Evolutionary conservation across 345 rosid genomes (phyloP).

Genomic region (Brassica carinata): DNA sequence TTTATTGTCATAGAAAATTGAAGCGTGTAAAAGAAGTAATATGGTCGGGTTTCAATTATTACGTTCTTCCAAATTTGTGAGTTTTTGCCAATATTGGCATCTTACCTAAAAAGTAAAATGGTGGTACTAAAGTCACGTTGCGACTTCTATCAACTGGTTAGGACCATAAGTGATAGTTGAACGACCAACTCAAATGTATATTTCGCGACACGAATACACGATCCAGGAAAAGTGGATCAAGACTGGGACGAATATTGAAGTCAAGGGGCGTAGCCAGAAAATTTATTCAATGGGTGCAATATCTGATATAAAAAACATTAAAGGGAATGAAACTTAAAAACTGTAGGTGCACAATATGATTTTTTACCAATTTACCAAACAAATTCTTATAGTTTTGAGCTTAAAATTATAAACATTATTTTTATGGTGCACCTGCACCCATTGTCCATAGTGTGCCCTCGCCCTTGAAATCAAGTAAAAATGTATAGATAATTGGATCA

Average conservation of each 20-base stretch:
- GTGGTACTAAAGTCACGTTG: background rate
- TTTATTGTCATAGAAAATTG: background rate
- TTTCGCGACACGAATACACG: background rate
- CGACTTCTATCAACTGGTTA: background rate
- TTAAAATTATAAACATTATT: no score
- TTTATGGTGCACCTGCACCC: no score
- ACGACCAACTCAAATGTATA: background rate
- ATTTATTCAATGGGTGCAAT: no score
- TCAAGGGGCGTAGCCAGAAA: no score
- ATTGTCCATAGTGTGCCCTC: no score
- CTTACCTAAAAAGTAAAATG: background rate
- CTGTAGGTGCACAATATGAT: no score
- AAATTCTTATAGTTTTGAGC: no score
- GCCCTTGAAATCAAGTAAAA: background rate
- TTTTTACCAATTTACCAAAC: no score
- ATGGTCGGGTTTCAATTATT: background rate
- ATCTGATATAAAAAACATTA: no score
- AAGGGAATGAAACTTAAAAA: no score
- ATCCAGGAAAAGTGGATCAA: conserved; percentile 5
- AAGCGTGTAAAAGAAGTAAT: background rate
- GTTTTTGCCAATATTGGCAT: conserved; percentile 12
- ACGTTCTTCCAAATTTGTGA: conserved; percentile 12
- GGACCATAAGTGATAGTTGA: background rate
- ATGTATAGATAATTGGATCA: background rate
- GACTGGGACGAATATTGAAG: background rate